Base-by-base conservation (phyloP, 768 basidiomycete species). In the Tylopilus intermedius region DNA sequence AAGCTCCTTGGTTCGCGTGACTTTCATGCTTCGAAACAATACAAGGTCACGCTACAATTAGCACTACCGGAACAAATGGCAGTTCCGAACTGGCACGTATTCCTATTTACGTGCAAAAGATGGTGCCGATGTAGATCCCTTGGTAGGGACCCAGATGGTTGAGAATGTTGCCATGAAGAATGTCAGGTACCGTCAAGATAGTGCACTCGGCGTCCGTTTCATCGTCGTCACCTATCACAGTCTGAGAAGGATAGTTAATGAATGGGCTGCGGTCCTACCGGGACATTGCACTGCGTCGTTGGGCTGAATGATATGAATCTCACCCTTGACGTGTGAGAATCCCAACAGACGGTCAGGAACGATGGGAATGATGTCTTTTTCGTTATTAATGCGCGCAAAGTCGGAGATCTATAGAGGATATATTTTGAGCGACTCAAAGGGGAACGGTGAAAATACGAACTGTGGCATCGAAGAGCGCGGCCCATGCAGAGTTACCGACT, bases 131-230 rank as follows among this genome's bases (percentile, higher is more conserved):
- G 50, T 60, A 71, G 47, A 83, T 76, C 21, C 81, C 82, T 51
- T 82, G 65, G 55, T 76, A 79, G 8, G 77, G 74, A 55, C 84
- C 84, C 45, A 80, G 62, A 65, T 88, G 86, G 60, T 87, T 61
- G 6, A 76, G 47, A 42, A 80, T 70, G 50, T 81, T 64, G 24
- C 79, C 76, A 3, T 61, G 70, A 9, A 80, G 59, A 48, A 87
- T 64, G 57, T 76, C 79, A 1, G 81, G 80, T 10, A 85, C 83
- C 4, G 76, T 72, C 37, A 62, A 59, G 49, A 80, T 78, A 30
- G 76, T 76, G 66, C 86, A 87, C 50, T 78, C 69, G 11, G 71
- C 21, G 50, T 81, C 79, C 13, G 71, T 75, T 5, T 73, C 73
- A 55, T 86, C 78, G 61, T 87, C 84, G 50, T 81, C 67, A 0